A percentile compares a stretch with the other conserved stretches of the same genome.
phyloP scores from a whole-genome alignment of 2,329 filamentous ascomycete species.

The Raffaelea deltoideospora region DNA sequence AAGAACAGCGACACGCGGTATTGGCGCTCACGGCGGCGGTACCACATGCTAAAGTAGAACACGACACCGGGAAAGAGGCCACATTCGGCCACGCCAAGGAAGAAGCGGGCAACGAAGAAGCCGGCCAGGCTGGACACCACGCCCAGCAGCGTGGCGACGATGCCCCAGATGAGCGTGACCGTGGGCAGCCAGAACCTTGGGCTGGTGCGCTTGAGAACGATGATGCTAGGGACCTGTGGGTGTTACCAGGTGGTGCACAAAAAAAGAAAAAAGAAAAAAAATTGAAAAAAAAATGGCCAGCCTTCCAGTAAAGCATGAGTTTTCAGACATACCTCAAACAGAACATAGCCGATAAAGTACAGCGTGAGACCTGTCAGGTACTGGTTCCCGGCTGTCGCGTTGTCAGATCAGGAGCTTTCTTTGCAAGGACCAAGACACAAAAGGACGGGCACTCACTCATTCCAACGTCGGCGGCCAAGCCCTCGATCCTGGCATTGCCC shows the following conservation, averaged over 20 bases:
- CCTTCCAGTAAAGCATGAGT: background rate
- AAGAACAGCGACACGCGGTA: constrained; percentile 42
- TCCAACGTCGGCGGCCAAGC: constrained; percentile 32
- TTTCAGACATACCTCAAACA: constrained; percentile 32
- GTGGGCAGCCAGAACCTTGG: constrained; percentile 42
- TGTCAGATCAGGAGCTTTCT: background rate
- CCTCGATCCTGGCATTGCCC: constrained; percentile 42
- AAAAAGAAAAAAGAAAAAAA: too few species aligned
- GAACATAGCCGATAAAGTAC: constrained; percentile 47
- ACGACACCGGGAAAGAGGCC: constrained; percentile 36
- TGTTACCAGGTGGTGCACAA: too few species aligned
- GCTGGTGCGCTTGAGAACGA: constrained; percentile 44
- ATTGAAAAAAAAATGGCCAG: background rate
- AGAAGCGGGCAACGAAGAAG: constrained; percentile 36
- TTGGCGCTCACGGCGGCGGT: constrained; percentile 36
- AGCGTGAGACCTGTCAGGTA: constrained; percentile 51
- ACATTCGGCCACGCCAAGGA: constrained; percentile 38
- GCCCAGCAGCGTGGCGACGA: constrained; percentile 36
- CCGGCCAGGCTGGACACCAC: constrained; percentile 33
- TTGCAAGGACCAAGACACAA: background rate
- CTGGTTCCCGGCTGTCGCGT: constrained; percentile 34
- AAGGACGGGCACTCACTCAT: constrained; percentile 32
- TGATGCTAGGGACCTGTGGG: constrained; percentile 44
- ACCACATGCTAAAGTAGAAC: constrained; percentile 39
- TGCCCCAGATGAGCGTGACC: constrained; percentile 38